Conservation (phyloP, 2,329 filamentous ascomycete species). For the Alternaria arbusti region DNA sequence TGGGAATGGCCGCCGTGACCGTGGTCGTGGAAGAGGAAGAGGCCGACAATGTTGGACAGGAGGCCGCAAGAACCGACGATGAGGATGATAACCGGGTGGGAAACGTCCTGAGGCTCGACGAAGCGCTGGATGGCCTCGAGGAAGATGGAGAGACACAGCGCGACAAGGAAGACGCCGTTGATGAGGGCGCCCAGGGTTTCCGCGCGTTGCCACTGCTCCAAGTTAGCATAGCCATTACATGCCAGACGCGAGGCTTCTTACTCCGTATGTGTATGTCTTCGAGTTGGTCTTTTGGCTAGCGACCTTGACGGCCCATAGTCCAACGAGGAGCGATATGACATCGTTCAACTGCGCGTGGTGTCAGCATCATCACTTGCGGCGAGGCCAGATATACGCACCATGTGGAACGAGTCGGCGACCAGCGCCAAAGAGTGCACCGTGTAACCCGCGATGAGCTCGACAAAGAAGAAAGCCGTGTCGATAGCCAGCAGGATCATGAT, state of each 20-base stretch:
- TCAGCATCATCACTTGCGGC: conserved; percentile 16
- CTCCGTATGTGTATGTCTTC: conserved; percentile 93
- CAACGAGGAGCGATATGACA: conserved; percentile 91
- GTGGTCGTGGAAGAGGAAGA: conserved; percentile 92
- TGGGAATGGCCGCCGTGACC: conserved; percentile 86
- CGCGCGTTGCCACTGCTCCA: conserved; percentile 83
- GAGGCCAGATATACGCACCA: conserved; percentile 65
- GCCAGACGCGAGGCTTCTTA: conserved; percentile 55
- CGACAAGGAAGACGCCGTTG: conserved; percentile 97
- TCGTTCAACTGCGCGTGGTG: conserved; percentile 76
- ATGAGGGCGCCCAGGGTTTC: conserved; percentile 96
- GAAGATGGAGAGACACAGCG: conserved; percentile 93
- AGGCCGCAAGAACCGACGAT: conserved; percentile 88
- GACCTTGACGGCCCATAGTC: conserved; percentile 92
- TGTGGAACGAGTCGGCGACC: conserved; percentile 97
- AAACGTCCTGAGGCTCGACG: conserved; percentile 86
- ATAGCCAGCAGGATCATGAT: conserved; percentile 93
- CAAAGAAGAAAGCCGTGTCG: conserved; percentile 85
- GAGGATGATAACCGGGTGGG: conserved; percentile 83
- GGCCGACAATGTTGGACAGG: conserved; percentile 84
- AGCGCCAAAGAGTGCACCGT: conserved; percentile 88
- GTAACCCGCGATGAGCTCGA: conserved; percentile 85
- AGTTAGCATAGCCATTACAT: conserved; percentile 21
- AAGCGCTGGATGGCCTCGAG: conserved; percentile 93
- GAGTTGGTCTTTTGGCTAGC: conserved; percentile 80